Conservation (phyloP, 202 grass and related monocot species). For the Setaria italica region DNA sequence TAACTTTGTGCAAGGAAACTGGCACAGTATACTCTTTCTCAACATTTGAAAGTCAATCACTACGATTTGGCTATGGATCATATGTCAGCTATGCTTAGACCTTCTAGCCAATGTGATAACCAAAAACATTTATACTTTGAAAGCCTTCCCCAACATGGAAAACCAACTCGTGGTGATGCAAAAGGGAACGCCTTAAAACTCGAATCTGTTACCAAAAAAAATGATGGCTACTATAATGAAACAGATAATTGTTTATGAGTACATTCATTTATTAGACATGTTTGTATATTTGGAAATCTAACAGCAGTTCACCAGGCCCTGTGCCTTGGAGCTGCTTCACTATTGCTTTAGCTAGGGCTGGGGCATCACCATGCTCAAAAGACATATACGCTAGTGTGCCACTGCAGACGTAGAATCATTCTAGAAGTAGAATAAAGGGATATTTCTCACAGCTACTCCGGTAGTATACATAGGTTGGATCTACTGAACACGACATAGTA, state of each 20-base stretch:
- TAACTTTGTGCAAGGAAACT: not conserved
- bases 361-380: slow-evolving; percentile 4
- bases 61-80: not conserved
- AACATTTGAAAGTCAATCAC: not conserved
- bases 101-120: not conserved
- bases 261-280: not conserved
- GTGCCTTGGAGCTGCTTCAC: not conserved
- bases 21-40: not conserved
- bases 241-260: not conserved
- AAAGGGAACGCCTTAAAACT: not conserved
- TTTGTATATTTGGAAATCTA: not conserved
- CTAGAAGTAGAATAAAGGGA: not conserved
- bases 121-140: not conserved
- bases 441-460: not conserved
- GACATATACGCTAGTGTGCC: not conserved
- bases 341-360: not conserved
- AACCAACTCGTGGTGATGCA: not conserved
- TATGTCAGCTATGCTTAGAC: not conserved
- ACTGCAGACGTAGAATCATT: not conserved
- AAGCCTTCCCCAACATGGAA: not conserved
- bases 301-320: not conserved
- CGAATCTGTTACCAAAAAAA: not conserved
- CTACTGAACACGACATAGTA: not conserved
- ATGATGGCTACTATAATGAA: not conserved
- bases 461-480: not conserved